These are phyloP conservation scores for Usnea hakonensis DNA, from an alignment of 495 filamentous ascomycete genomes.

Conservation along the genomic window DNA sequence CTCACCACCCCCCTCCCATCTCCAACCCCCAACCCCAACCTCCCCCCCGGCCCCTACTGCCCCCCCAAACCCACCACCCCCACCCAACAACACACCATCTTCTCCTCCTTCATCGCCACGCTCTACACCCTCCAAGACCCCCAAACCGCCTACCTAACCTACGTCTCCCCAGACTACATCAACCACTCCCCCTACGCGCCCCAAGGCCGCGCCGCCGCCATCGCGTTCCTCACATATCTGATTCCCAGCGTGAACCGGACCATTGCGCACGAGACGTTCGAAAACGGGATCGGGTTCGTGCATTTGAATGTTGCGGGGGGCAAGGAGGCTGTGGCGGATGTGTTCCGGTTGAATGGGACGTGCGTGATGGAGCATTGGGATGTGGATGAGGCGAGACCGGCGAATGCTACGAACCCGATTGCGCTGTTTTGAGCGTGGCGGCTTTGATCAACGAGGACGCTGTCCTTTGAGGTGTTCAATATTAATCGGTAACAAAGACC, in stretches of 20 bases:
- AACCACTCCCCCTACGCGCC: slow-evolving; percentile 6
- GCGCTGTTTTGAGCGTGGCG: neutral
- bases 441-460: no score
- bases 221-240: neutral
- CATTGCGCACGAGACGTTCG: slow-evolving; percentile 3
- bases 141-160: slow-evolving; percentile 4
- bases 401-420: slow-evolving; percentile 6
- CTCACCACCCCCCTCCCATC: neutral
- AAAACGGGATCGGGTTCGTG: neutral
- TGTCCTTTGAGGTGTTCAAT: no score
- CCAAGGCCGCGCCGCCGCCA: neutral
- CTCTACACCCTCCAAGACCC: neutral
- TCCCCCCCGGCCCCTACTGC: neutral
- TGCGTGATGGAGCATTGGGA: slow-evolving; percentile 9
- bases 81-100: slow-evolving; percentile 1
- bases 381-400: slow-evolving; percentile 4
- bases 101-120: slow-evolving; percentile 4
- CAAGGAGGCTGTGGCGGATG: slow-evolving; percentile 1
- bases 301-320: slow-evolving; percentile 1
- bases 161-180: slow-evolving; percentile 11
- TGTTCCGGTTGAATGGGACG: slow-evolving; percentile 1
- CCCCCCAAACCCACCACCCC: neutral
- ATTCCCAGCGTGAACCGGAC: slow-evolving; percentile 5
- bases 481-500: no score
- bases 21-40: neutral